A percentile compares a stretch with the other conserved stretches of the same genome.
These are phyloP conservation scores for Ogataea pilisensis DNA, from an alignment of 805 yeast genomes.

Conservation along the genomic window DNA sequence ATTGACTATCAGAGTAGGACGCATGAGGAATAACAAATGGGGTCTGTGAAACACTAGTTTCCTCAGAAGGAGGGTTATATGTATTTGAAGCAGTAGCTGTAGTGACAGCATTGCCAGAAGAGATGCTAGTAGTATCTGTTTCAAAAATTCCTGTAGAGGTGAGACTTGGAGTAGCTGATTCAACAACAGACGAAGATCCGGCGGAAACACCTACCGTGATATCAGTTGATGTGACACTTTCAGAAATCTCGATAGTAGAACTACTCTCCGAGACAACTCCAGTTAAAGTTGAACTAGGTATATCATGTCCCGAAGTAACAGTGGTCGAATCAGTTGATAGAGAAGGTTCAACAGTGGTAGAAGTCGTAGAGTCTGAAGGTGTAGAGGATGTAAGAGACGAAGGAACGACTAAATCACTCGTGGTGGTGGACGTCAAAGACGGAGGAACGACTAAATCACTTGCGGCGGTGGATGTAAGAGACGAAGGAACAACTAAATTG, in stretches of 20 bases:
- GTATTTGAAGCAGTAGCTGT: not conserved
- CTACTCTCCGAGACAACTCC: not conserved
- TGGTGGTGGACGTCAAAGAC: not conserved
- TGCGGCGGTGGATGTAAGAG: not conserved
- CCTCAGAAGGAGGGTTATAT: not conserved
- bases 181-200: not conserved
- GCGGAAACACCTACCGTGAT: not conserved
- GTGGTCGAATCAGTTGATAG: not conserved
- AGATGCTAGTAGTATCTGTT: not conserved
- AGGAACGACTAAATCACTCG: not conserved
- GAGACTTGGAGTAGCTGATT: not conserved
- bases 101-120: constrained; percentile 1
- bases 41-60: not conserved
- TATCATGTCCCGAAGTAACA: no score
- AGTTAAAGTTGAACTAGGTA: not conserved
- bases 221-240: not conserved
- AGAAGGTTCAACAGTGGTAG: not conserved
- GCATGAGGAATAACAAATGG: not conserved
- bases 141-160: not conserved
- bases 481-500: not conserved
- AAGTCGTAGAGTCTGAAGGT: not conserved
- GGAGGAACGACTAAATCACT: not conserved
- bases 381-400: constrained; percentile 3
- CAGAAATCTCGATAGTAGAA: not conserved
- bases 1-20: no score